Evolutionary conservation across 352 stramenopile genomes (phyloP).

Genomic region (Phytophthora aleatoria): DNA sequence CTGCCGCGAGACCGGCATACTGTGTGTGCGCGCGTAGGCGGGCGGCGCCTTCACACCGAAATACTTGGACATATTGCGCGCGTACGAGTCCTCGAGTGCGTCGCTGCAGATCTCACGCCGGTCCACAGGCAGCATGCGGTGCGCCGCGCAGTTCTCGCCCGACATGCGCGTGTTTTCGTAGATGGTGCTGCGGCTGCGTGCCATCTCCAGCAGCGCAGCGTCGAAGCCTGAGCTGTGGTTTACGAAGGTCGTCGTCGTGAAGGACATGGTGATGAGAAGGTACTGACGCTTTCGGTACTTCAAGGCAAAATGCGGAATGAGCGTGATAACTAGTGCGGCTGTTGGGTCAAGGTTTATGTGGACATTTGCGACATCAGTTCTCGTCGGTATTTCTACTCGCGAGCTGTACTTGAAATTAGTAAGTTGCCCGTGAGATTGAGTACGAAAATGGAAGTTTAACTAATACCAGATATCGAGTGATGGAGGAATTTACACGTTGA

Average conservation of each 20-base stretch:
- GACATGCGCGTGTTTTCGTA: conserved; percentile 69
- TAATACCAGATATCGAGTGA: neutral
- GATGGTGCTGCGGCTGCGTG: conserved; percentile 48
- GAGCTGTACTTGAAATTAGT: neutral
- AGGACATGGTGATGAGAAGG: conserved; percentile 8
- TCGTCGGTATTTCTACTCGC: neutral
- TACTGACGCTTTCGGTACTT: conserved; percentile 1
- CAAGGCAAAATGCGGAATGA: conserved; percentile 32
- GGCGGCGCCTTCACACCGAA: conserved; percentile 12
- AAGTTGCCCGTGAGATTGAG: neutral
- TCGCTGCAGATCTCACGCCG: conserved; percentile 45
- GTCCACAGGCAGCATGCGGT: conserved; percentile 50
- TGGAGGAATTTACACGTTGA: conserved; percentile 4
- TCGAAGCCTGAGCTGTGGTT: conserved; percentile 25
- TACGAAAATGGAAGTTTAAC: neutral
- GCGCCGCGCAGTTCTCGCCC: conserved; percentile 52
- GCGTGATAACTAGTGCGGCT: conserved; percentile 5
- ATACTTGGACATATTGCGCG: conserved; percentile 25
- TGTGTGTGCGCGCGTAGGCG: conserved; percentile 1
- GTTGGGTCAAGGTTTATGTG: conserved; percentile 16
- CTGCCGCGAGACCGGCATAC: conserved; percentile 10
- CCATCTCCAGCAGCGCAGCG: conserved; percentile 30
- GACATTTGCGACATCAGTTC: conserved; percentile 1
- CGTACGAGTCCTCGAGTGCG: conserved; percentile 37
- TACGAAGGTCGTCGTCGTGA: conserved; percentile 7